Base-by-base conservation (phyloP, 2,329 filamentous ascomycete species). In the Apiospora saccharicola region DNA sequence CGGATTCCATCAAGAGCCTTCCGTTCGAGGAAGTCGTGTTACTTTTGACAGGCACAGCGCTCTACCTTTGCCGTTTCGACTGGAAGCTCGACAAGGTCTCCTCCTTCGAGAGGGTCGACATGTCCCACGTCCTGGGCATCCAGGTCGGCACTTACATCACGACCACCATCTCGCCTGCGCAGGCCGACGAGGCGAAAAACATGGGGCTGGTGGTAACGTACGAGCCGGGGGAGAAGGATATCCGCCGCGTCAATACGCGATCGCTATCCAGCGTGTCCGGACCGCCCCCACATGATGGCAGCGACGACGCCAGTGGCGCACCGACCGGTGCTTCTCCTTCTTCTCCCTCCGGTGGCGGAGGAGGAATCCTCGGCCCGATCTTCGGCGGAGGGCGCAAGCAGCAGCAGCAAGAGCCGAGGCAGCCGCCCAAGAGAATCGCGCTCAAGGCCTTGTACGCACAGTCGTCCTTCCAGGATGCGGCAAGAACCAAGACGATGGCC, bases 31-130 rank as follows among this genome's bases (percentile, higher is more conserved):
- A 99, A 79, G 92, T 93, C 0, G 93, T 99, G 1, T 86, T 99
- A 0, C 86, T 99, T 0, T 85, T 99, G 44, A 98, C 96, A 0
- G 92, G 97, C 75, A 87, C 88, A 0, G 96, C 95, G 0, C 81
- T 98, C 3, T 98, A 98, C 80, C 91, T 94, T 74, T 98, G 95
- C 81, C 91, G 94, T 19, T 95, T 98, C 77, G 95, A 98, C 82
- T 98, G 96, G 95, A 93, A 93, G 74, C 92, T 95, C 10, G 96
- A 98, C 83, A 98, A 98, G 80, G 94, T 99, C 1, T 92, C 93
- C 16, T 95, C 93, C 0, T 98, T 98, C 81, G 95, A 98, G 83
- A 89, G 95, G 10, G 91, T 98, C 19, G 91, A 93, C 72, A 86
- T 98, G 10, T 87, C 89, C 26, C 93, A 94, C 72, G 85, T 99